Evolutionary conservation across 176 grass and related monocot genomes (phyloP).

Genomic region (Oryza nivara): DNA sequence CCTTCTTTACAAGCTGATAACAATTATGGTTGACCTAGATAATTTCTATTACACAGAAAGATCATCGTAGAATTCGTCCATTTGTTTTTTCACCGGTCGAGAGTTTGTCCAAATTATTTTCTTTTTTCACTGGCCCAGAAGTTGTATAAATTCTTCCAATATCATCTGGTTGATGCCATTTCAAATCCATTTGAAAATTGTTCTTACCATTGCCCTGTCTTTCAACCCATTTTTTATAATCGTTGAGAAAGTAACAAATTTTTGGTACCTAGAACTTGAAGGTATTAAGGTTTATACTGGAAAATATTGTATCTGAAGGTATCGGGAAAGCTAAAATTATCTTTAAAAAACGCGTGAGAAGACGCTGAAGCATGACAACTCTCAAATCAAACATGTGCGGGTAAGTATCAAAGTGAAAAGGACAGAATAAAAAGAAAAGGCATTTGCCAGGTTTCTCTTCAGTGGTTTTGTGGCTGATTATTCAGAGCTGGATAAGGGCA

Average conservation of each 20-base stretch:
- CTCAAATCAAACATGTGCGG: background rate
- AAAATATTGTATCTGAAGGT: too few species aligned
- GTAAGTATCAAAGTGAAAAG: background rate
- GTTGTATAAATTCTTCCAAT: background rate
- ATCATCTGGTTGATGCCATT: background rate
- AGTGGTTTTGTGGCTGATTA: conserved; percentile 1
- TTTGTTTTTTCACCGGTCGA: background rate
- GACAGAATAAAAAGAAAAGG: background rate
- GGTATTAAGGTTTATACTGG: too few species aligned
- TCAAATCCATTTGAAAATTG: background rate
- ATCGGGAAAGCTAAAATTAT: too few species aligned
- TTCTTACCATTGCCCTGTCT: background rate
- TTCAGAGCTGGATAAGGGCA: conserved; percentile 27
- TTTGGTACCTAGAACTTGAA: too few species aligned
- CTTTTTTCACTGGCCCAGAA: background rate
- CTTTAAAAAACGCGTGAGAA: background rate
- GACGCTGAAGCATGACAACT: background rate
- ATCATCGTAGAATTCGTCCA: background rate
- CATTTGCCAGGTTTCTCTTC: background rate
- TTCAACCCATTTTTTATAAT: background rate
- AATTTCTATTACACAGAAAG: background rate
- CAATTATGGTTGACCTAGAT: background rate
- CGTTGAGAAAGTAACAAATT: too few species aligned
- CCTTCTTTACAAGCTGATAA: too few species aligned
- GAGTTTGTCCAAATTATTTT: background rate